These are phyloP conservation scores for Chenopodium suecicum DNA, from an alignment of 148 eudicot species.

Conservation along the genomic window DNA sequence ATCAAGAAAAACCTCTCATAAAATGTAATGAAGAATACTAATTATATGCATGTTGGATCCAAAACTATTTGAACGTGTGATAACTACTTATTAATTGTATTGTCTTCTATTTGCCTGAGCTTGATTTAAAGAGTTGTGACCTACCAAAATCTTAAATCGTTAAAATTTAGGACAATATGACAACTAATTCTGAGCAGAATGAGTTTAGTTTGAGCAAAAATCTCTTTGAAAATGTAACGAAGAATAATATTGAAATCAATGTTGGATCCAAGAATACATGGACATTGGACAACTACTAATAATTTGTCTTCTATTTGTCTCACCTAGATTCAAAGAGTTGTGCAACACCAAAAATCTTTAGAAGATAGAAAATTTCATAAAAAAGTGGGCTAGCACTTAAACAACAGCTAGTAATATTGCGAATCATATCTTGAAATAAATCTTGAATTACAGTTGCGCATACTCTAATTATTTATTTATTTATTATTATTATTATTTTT, in stretches of 20 bases:
- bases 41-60: too few species aligned
- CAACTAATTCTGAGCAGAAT: too few species aligned
- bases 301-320: background rate
- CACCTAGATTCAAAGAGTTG: slow-evolving; percentile 1
- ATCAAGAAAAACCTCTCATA: too few species aligned
- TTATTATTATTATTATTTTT: too few species aligned
- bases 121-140: too few species aligned
- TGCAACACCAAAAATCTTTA: background rate
- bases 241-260: background rate
- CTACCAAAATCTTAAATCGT: too few species aligned
- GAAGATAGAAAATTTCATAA: background rate
- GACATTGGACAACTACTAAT: background rate
- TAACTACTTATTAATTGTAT: too few species aligned
- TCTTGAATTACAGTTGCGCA: background rate
- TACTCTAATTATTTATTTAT: background rate
- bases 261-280: background rate
- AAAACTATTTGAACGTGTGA: too few species aligned
- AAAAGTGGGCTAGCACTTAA: slow-evolving; percentile 20
- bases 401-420: background rate
- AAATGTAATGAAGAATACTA: too few species aligned
- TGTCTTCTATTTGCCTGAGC: too few species aligned
- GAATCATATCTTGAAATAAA: slow-evolving; percentile 23
- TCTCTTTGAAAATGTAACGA: background rate
- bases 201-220: too few species aligned
- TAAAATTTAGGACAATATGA: too few species aligned